A percentile compares a stretch with the other conserved stretches of the same genome.
Evolutionary conservation across 1,139 yeast genomes (phyloP).

Genomic region (Suhomyces wounanorum): DNA sequence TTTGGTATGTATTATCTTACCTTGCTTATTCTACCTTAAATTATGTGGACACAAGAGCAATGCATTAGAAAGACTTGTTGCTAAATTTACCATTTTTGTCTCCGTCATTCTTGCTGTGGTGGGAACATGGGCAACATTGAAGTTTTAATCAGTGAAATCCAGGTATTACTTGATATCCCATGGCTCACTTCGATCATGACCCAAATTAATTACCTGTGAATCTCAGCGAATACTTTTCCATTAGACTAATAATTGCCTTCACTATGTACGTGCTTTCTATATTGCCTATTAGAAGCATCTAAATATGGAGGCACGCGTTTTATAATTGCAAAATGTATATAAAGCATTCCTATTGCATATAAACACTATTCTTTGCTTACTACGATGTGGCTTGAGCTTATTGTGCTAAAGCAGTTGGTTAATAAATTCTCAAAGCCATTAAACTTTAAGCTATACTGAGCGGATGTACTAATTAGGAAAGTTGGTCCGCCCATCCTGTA

Average conservation of each 20-base stretch:
- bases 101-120: conserved; percentile 32
- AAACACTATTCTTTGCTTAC: background rate
- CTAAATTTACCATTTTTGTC: conserved; percentile 25
- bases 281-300: background rate
- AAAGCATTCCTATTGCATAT: background rate
- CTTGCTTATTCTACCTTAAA: conserved; percentile 53
- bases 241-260: too few relatives aligned
- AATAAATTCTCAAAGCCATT: too few relatives aligned
- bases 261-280: too few relatives aligned
- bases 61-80: conserved; percentile 25
- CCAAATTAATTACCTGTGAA: background rate
- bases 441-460: background rate
- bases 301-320: background rate
- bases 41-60: conserved; percentile 32
- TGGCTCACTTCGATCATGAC: background rate
- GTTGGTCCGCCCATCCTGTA: background rate
- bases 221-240: too few relatives aligned
- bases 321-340: background rate
- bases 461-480: background rate
- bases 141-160: background rate
- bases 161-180: too few relatives aligned
- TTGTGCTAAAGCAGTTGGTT: background rate
- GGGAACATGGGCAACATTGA: conserved; percentile 41
- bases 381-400: background rate
- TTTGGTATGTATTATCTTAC: conserved; percentile 56